These are phyloP conservation scores for Cyclostephanos invisitatus DNA, from an alignment of 108 stramenopile genomes.

Conservation along the genomic window DNA sequence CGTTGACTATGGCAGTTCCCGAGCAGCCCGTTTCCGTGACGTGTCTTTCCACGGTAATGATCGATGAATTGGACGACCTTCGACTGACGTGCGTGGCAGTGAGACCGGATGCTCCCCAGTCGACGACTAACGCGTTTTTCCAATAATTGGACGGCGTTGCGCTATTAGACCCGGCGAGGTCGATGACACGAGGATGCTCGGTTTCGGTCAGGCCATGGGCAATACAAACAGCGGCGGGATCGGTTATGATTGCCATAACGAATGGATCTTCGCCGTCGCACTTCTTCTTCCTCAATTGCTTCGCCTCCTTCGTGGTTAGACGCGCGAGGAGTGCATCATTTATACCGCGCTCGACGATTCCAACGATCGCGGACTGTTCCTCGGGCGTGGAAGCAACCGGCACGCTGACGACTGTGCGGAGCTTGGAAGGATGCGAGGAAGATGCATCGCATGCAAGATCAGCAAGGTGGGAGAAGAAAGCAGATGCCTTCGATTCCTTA, in stretches of 20 bases:
- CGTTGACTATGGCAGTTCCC: slow-evolving; percentile 33
- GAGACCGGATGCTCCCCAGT: slow-evolving; percentile 72
- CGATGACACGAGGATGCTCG: slow-evolving; percentile 22
- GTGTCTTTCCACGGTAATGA: slow-evolving; percentile 35
- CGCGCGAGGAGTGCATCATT: slow-evolving; percentile 30
- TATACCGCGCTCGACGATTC: slow-evolving; percentile 46
- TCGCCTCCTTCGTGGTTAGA: slow-evolving; percentile 18
- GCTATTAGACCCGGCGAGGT: slow-evolving; percentile 28
- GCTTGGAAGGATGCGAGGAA: slow-evolving; percentile 47
- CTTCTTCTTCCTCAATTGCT: slow-evolving; percentile 46
- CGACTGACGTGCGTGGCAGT: slow-evolving; percentile 53
- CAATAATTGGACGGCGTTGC: slow-evolving; percentile 22
- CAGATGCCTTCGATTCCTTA: slow-evolving; percentile 34
- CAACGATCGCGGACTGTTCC: slow-evolving; percentile 41
- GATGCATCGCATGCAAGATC: slow-evolving; percentile 58
- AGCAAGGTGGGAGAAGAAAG: slow-evolving; percentile 50
- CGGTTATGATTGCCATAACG: slow-evolving; percentile 50
- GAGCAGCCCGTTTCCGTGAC: slow-evolving; percentile 42
- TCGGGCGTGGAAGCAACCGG: slow-evolving; percentile 40
- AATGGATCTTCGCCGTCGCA: slow-evolving; percentile 25
- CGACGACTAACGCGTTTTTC: slow-evolving; percentile 60
- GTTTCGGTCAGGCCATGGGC: slow-evolving; percentile 57
- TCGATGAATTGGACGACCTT: slow-evolving; percentile 30
- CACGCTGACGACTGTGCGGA: slow-evolving; percentile 51
- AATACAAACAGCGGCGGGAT: slow-evolving; percentile 56